Conservation (phyloP, 2,329 filamentous ascomycete genomes). For the Neurospora sp. region DNA sequence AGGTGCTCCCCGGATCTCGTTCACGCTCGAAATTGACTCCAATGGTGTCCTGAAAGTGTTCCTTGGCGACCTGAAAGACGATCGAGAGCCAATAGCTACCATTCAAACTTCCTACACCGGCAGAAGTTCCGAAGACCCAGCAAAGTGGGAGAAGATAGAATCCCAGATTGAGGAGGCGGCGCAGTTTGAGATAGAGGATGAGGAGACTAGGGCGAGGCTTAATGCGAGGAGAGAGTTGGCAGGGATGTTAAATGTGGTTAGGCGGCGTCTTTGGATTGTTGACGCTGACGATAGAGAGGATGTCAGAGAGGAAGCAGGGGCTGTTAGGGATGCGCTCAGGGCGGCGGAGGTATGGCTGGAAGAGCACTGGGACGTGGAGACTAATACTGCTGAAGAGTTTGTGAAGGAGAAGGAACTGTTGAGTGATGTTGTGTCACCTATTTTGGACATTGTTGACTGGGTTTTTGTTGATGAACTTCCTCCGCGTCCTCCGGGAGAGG, state of each 20-base stretch:
- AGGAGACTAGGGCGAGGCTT: constrained; percentile 89
- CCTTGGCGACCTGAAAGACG: constrained; percentile 83
- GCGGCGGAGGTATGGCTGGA: constrained; percentile 92
- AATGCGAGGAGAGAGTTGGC: constrained; percentile 86
- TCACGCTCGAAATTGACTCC: constrained; percentile 94
- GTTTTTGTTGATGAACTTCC: background rate
- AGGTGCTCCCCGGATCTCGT: constrained; percentile 96
- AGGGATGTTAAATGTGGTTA: constrained; percentile 94
- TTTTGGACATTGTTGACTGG: constrained; percentile 27
- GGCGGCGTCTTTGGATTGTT: constrained; percentile 59
- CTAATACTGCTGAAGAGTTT: constrained; percentile 83
- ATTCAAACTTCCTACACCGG: constrained; percentile 68
- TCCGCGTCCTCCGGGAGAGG: background rate
- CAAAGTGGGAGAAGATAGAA: constrained; percentile 91
- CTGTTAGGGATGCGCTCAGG: constrained; percentile 80
- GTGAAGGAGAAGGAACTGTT: constrained; percentile 99
- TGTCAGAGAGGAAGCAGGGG: constrained; percentile 18
- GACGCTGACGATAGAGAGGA: background rate
- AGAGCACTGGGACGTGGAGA: constrained; percentile 61
- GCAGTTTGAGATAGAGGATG: constrained; percentile 97
- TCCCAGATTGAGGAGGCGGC: constrained; percentile 97
- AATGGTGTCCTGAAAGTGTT: constrained; percentile 98
- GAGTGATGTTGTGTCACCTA: constrained; percentile 88
- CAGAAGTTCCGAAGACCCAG: constrained; percentile 95
- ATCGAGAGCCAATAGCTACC: background rate